Evolutionary conservation across 78 protist species (phyloP).

Genomic region (Dictyostelium purpureum): DNA sequence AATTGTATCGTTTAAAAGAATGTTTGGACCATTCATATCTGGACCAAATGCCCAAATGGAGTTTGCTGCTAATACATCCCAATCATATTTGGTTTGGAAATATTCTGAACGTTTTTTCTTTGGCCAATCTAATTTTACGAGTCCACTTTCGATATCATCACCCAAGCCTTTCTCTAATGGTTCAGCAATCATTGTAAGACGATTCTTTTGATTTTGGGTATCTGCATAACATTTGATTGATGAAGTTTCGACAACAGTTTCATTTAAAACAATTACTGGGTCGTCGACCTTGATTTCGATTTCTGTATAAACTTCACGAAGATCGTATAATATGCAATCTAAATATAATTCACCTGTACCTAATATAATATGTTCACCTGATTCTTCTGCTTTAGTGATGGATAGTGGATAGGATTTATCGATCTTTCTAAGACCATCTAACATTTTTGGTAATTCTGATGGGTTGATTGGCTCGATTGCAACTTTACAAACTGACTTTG

Average conservation of each 20-base stretch:
- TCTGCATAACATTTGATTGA: conserved; percentile 95
- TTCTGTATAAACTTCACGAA: conserved; percentile 89
- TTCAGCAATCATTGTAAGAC: conserved; percentile 97
- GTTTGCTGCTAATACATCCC: conserved; percentile 98
- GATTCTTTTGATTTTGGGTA: conserved; percentile 95
- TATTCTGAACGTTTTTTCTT: conserved; percentile 80
- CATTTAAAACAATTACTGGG: conserved; percentile 96
- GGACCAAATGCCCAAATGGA: conserved; percentile 98
- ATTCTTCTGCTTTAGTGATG: conserved; percentile 95
- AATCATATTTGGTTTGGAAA: conserved; percentile 91
- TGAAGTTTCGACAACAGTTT: conserved; percentile 97
- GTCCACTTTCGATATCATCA: conserved; percentile 90
- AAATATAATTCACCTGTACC: conserved; percentile 99
- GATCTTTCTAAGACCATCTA: conserved; percentile 94
- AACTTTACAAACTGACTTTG: conserved; percentile 90
- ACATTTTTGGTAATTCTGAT: conserved; percentile 98
- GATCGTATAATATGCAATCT: conserved; percentile 97
- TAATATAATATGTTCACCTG: conserved; percentile 97
- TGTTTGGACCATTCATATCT: conserved; percentile 92
- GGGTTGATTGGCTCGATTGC: conserved; percentile 97
- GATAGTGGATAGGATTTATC: conserved; percentile 95
- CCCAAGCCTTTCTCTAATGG: conserved; percentile 96
- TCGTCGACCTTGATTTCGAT: conserved; percentile 97
- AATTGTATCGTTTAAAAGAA: conserved; percentile 95
- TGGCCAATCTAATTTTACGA: conserved; percentile 67